A percentile compares a stretch with the other conserved stretches of the same genome.
Evolutionary conservation across 2,329 filamentous ascomycete genomes (phyloP).

Genomic region (Epichloe uncinata): DNA sequence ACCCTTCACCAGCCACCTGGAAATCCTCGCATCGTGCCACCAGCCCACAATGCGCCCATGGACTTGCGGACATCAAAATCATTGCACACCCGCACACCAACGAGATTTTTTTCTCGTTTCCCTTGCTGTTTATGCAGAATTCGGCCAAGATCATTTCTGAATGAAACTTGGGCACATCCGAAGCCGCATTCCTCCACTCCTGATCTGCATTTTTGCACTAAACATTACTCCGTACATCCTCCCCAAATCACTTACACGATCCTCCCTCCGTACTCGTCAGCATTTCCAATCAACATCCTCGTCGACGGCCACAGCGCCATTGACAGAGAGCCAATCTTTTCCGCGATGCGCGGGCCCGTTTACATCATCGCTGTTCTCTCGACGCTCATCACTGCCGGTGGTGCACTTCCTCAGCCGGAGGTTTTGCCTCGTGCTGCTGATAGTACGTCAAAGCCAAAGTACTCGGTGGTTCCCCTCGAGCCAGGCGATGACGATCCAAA

Average conservation of each 20-base stretch:
- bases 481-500: constrained; percentile 15
- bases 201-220: background rate
- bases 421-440: constrained; percentile 12
- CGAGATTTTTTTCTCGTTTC: background rate
- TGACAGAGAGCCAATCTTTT: background rate
- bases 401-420: constrained; percentile 17
- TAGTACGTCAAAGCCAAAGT: constrained; percentile 17
- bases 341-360: constrained; percentile 19
- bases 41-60: background rate
- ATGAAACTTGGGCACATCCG: background rate
- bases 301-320: background rate
- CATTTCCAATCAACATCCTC: background rate
- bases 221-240: background rate
- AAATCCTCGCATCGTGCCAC: background rate
- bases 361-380: constrained; percentile 18
- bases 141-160: background rate
- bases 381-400: constrained; percentile 13
- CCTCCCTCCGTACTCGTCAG: background rate
- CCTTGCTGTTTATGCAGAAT: background rate
- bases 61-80: background rate
- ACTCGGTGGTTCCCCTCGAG: constrained; percentile 27
- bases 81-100: background rate
- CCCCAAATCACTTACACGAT: background rate
- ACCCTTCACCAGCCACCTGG: constrained; percentile 5
- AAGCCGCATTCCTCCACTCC: background rate